Evolutionary conservation across 176 grass and related monocot species (phyloP).

Genomic region (Musa itinerans): DNA sequence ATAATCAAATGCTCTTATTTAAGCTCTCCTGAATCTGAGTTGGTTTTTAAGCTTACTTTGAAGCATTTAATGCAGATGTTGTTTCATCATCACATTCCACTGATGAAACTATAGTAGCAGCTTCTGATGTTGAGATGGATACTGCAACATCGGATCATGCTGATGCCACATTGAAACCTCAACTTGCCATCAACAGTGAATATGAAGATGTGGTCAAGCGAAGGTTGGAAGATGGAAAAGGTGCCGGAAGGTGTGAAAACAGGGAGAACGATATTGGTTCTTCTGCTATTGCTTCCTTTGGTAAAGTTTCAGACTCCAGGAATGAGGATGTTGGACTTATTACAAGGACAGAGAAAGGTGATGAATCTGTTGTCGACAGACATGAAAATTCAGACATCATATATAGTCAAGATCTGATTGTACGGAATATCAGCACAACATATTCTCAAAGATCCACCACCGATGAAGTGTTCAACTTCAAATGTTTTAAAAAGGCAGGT

Average conservation of each 20-base stretch:
- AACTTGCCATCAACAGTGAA: slow-evolving; percentile 23
- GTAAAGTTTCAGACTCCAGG: slow-evolving; percentile 25
- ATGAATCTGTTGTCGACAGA: slow-evolving; percentile 38
- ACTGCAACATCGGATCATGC: slow-evolving; percentile 50
- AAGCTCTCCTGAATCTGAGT: neutral
- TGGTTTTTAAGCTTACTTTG: slow-evolving; percentile 9
- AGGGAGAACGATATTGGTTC: slow-evolving; percentile 25
- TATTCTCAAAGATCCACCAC: slow-evolving; percentile 23
- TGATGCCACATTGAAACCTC: slow-evolving; percentile 23
- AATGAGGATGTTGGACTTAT: slow-evolving; percentile 34
- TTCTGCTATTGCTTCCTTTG: slow-evolving; percentile 12
- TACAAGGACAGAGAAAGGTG: slow-evolving; percentile 38
- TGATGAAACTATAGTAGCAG: slow-evolving; percentile 75
- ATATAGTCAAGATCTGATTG: slow-evolving; percentile 64
- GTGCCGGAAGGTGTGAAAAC: slow-evolving; percentile 22
- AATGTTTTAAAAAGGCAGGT: slow-evolving; percentile 77
- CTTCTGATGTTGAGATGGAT: slow-evolving; percentile 84
- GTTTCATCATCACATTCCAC: slow-evolving; percentile 75
- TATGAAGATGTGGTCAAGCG: slow-evolving; percentile 28
- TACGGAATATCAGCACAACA: slow-evolving; percentile 29
- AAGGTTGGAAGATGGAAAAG: slow-evolving; percentile 14
- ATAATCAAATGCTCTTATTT: neutral
- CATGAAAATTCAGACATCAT: slow-evolving; percentile 70
- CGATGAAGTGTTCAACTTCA: slow-evolving; percentile 57
- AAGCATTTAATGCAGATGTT: slow-evolving; percentile 44